These are phyloP conservation scores for Curvularia lunata DNA, from an alignment of 2,329 filamentous ascomycete genomes.

Conservation along the genomic window DNA sequence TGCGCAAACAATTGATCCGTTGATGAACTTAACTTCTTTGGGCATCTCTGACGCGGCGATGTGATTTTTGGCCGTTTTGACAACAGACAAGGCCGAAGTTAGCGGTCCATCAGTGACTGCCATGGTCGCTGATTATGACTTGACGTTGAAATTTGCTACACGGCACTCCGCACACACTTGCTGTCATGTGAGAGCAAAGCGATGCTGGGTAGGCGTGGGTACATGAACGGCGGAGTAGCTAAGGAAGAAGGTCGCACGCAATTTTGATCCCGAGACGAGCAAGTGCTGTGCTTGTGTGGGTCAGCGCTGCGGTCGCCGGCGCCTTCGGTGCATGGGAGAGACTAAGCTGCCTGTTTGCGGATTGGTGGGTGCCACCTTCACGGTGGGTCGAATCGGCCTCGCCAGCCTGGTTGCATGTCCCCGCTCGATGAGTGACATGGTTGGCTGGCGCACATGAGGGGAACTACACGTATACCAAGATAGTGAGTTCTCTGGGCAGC, in stretches of 20 bases:
- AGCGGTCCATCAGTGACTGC: conserved; percentile 22
- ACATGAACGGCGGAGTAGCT: conserved; percentile 42
- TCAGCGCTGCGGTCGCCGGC: conserved; percentile 40
- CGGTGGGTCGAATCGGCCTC: conserved; percentile 35
- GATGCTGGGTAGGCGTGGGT: conserved; percentile 49
- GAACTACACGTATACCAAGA: conserved; percentile 24
- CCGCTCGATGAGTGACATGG: conserved; percentile 29
- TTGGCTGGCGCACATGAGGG: conserved; percentile 26
- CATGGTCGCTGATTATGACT: conserved; percentile 23
- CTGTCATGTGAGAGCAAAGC: conserved; percentile 50
- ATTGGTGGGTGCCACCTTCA: conserved; percentile 31
- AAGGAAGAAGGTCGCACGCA: conserved; percentile 44
- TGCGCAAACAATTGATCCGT: conserved; percentile 37
- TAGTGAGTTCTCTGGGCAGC: conserved; percentile 10
- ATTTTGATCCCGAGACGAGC: conserved; percentile 50
- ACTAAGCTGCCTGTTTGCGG: conserved; percentile 25
- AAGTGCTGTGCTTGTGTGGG: conserved; percentile 47
- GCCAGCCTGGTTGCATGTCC: conserved; percentile 34
- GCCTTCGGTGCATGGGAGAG: conserved; percentile 27
- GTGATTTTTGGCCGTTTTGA: conserved; percentile 28
- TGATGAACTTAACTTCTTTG: conserved; percentile 30
- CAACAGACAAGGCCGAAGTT: conserved; percentile 27
- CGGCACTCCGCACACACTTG: conserved; percentile 44
- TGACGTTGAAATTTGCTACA: conserved; percentile 52
- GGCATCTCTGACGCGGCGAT: conserved; percentile 23